Percentiles rank a stretch among this genome's conserved stretches.
Evolutionary conservation across 345 rosid species (phyloP).

Genomic region (Stellera chamaejasme): DNA sequence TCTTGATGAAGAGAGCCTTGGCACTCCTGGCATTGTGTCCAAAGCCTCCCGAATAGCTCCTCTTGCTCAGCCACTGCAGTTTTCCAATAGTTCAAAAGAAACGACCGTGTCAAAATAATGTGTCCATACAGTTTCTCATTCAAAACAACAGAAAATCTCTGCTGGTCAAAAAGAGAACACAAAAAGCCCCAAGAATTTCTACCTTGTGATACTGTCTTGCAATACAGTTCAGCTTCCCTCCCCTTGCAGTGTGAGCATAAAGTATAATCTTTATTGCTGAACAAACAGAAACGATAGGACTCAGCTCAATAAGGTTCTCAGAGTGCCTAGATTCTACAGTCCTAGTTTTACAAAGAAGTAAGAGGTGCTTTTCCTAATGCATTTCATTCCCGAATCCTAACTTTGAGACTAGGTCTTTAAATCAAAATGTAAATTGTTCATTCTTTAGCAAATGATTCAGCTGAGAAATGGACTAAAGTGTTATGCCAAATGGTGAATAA

Average conservation of each 20-base stretch:
- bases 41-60: conserved; percentile 71
- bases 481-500: too few relatives aligned
- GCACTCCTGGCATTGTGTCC: conserved; percentile 99
- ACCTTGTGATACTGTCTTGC: conserved; percentile 89
- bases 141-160: not conserved
- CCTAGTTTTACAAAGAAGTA: too few relatives aligned
- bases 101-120: not conserved
- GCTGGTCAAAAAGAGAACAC: not conserved
- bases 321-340: too few relatives aligned
- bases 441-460: too few relatives aligned
- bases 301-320: too few relatives aligned
- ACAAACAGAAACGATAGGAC: not conserved
- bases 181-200: conserved; percentile 7
- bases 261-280: conserved; percentile 50
- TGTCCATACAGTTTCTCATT: too few relatives aligned
- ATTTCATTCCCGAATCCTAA: too few relatives aligned
- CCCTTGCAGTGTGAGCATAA: conserved; percentile 86
- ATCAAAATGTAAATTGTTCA: too few relatives aligned
- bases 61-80: conserved; percentile 76
- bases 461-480: too few relatives aligned
- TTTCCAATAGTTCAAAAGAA: conserved; percentile 8
- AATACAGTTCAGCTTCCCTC: conserved; percentile 89
- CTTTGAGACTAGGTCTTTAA: too few relatives aligned
- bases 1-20: conserved; percentile 99
- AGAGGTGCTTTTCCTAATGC: too few relatives aligned